Conservation (phyloP, 441 rosid species). For the Populus hybrid region DNA sequence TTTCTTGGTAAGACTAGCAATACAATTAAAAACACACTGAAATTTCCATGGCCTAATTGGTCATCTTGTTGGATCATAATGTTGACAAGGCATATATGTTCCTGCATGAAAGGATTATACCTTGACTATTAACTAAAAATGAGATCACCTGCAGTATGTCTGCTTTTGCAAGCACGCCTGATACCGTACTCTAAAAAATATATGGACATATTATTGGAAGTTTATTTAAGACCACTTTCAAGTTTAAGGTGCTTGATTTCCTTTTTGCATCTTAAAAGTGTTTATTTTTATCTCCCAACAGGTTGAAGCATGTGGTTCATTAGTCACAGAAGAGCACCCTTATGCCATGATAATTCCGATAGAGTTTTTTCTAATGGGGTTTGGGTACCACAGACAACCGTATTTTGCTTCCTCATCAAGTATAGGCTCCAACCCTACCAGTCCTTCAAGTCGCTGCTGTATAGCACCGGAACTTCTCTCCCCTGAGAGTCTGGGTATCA, state of each 20-base stretch:
- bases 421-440: conserved; percentile 36
- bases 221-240: too few species aligned
- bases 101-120: neutral
- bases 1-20: too few species aligned
- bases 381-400: conserved; percentile 41
- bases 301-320: conserved; percentile 82
- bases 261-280: neutral
- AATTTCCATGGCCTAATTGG: neutral
- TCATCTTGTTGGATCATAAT: neutral
- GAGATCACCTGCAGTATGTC: too few species aligned
- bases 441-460: conserved; percentile 38
- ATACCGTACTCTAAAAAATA: too few species aligned
- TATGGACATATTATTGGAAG: neutral
- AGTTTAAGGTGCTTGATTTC: neutral
- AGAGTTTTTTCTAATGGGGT: conserved; percentile 51
- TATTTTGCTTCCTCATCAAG: conserved; percentile 32
- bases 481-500: conserved; percentile 60
- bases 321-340: conserved; percentile 83
- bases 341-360: conserved; percentile 63
- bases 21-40: too few species aligned
- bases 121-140: too few species aligned
- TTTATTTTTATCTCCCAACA: conserved; percentile 23
- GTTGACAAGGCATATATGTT: neutral
- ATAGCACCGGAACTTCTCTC: conserved; percentile 62
- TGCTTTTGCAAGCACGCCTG: neutral